Base-by-base conservation (phyloP, 148 eudicot genomes). In the Tetragonia tetragonoides region DNA sequence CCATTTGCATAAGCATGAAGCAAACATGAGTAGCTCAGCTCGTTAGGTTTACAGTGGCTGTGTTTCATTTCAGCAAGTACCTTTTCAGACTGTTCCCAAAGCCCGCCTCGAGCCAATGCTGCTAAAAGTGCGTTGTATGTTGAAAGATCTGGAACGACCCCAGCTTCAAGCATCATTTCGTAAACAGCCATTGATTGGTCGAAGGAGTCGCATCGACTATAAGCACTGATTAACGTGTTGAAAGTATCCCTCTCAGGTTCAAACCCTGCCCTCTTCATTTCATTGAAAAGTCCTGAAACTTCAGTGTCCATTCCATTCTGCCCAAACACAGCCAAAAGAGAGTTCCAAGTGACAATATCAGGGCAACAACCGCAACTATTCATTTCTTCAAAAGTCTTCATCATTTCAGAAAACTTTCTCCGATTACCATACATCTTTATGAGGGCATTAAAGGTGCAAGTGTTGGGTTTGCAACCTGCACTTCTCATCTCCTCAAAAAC, bases 1-100 rank as follows among this genome's bases (percentile, higher is more conserved):
- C 96, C 97, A 66, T 91, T 92, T 62, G 99, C 97, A 86, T 91
- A 95, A 56, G 97, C 96, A 79, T 95, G 97, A 53, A 95, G 90
- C 84, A 95, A 80, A 70, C 92, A 86, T 74, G 95, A 87, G 80
- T 92, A 92, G 46, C 94, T 91, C 56, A 84, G 76, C 74, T 91
- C 91, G 82, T 91, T 90, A 20, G 99, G 94, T 80, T 86, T 91
- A 82, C 91, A 95, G 56, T 76, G 77, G 8, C 85, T 70, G 53
- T 77, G 77, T 77, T 83, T 87, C 97, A 95, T 95, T 83, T 92
- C 93, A 37, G 82, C 80, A 78, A 91, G 75, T 39, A 95, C 83
- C 72, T 91, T 91, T 82, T 95, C 99, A 47, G 91, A 88, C 75
- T 95, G 89, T 79, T 88, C 90, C 99, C 99, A 95, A 64, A 89